Base-by-base conservation (phyloP, 1,284 basidiomycete genomes). In the Dichomitus squalens region DNA sequence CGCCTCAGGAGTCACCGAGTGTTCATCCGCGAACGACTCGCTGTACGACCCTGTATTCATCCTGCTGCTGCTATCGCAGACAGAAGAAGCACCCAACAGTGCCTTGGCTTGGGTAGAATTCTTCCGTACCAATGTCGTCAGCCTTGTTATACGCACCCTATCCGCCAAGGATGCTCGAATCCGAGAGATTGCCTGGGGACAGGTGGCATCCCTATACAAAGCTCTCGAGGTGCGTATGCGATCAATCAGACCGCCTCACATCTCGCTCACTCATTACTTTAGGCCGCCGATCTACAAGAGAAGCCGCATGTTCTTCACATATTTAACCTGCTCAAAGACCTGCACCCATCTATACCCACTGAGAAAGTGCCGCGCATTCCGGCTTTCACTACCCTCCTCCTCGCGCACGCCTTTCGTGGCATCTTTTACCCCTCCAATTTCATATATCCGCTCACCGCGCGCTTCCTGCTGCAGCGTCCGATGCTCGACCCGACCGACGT, bases 41-140 rank as follows among this genome's bases (percentile, higher is more conserved):
- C 66, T 89, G 23, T 98, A 96, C 66, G 95, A 98, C 68, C 94
- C 95, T 0, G 72, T 88, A 0, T 93, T 96, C 69, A 72, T 95
- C 11, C 73, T 92, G 33, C 75, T 88, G 7, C 75, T 96, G 11
- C 83, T 89, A 38, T 80, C 82, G 1, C 83, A 87, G 52, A 81
- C 75, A 0, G 84, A 87, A 33, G 76, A 77, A 46, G 79, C 76
- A 12, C 84, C 87, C 0, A 70, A 84, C 0, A 84, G 85, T 0
- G 83, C 87, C 0, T 75, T 90, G 57, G 84, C 82, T 31, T 97
- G 94, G 94, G 87, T 97, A 11, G 87, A 93, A 65, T 71, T 98
- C 7, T 87, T 95, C 69, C 77, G 93, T 57, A 92, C 88, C 18
- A 96, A 96, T 64, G 79, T 88, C 4, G 79, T 92, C 11, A 85